Percentiles rank a stretch among this genome's conserved stretches.
Evolutionary conservation across 1,284 basidiomycete genomes (phyloP).

Genomic region (Malassezia slooffiae): DNA sequence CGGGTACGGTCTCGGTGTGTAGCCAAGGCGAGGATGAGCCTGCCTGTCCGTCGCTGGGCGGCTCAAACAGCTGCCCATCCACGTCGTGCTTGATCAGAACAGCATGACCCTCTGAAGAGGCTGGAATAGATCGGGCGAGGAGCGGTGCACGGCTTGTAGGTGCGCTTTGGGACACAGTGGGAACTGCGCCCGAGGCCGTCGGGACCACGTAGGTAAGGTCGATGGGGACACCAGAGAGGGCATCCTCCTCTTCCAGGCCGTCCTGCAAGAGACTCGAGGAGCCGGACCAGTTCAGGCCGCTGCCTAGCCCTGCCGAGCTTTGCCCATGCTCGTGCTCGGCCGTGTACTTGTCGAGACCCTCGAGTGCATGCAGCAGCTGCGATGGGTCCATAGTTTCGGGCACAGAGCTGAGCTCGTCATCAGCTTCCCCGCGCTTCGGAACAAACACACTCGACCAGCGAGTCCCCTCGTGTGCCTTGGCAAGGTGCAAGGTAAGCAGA

Average conservation of each 20-base stretch:
- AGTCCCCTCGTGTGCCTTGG: slow-evolving; percentile 51
- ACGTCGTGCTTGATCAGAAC: slow-evolving; percentile 66
- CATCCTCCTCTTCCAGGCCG: slow-evolving; percentile 72
- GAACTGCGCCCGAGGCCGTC: slow-evolving; percentile 12
- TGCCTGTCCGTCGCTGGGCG: slow-evolving; percentile 32
- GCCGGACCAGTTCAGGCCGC: too few species aligned
- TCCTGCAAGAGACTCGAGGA: slow-evolving; percentile 62
- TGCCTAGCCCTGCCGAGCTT: background rate
- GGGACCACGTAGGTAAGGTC: slow-evolving; percentile 57
- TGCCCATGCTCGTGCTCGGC: slow-evolving; percentile 51
- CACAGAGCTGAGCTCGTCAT: slow-evolving; percentile 56
- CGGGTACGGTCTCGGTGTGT: slow-evolving; percentile 70
- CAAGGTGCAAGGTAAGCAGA: slow-evolving; percentile 30
- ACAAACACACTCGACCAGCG: slow-evolving; percentile 79
- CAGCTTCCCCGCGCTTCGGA: too few species aligned
- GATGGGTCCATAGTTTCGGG: slow-evolving; percentile 78
- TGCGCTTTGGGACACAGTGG: background rate
- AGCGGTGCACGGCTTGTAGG: background rate
- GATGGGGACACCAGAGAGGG: slow-evolving; percentile 56
- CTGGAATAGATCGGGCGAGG: slow-evolving; percentile 5
- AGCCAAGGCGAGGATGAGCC: slow-evolving; percentile 52
- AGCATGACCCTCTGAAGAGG: too few species aligned
- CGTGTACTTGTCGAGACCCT: slow-evolving; percentile 74
- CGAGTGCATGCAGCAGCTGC: slow-evolving; percentile 65
- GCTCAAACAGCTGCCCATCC: slow-evolving; percentile 64